Evolutionary conservation across 73 alveolate genomes (phyloP).

Genomic region (Paraurostyla sp.): DNA sequence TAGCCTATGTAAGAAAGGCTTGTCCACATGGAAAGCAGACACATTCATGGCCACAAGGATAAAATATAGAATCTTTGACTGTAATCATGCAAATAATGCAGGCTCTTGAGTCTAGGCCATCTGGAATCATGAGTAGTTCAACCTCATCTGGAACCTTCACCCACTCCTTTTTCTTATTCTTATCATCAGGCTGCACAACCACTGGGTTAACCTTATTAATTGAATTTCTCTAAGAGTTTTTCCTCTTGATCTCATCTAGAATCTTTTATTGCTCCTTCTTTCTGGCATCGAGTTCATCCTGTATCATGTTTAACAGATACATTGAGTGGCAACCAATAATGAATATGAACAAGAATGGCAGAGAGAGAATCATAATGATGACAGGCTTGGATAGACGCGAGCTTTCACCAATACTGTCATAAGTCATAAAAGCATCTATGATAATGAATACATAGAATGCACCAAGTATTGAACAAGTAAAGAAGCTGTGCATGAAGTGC

Average conservation of each 20-base stretch:
- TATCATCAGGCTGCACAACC: too few species aligned
- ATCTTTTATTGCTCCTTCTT: not conserved
- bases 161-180: too few species aligned
- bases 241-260: not conserved
- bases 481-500: conserved; percentile 38
- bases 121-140: conserved; percentile 26
- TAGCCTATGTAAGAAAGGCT: not conserved
- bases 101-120: not conserved
- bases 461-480: conserved; percentile 21
- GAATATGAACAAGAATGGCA: conserved; percentile 52
- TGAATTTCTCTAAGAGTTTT: not conserved
- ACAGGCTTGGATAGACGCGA: not conserved
- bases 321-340: conserved; percentile 48
- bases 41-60: conserved; percentile 64
- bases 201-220: not conserved
- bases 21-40: conserved; percentile 46
- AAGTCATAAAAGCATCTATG: not conserved
- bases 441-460: conserved; percentile 28
- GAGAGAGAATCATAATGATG: too few species aligned
- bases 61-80: conserved; percentile 44
- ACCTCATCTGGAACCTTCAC: not conserved
- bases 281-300: conserved; percentile 29
- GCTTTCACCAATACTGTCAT: conserved; percentile 2
- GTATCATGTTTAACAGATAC: conserved; percentile 3
- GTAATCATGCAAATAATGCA: conserved; percentile 46